A percentile compares a stretch with the other conserved stretches of the same genome.
Evolutionary conservation across 2,329 filamentous ascomycete species (phyloP).

Genomic region (Endoconidiophora polonica): DNA sequence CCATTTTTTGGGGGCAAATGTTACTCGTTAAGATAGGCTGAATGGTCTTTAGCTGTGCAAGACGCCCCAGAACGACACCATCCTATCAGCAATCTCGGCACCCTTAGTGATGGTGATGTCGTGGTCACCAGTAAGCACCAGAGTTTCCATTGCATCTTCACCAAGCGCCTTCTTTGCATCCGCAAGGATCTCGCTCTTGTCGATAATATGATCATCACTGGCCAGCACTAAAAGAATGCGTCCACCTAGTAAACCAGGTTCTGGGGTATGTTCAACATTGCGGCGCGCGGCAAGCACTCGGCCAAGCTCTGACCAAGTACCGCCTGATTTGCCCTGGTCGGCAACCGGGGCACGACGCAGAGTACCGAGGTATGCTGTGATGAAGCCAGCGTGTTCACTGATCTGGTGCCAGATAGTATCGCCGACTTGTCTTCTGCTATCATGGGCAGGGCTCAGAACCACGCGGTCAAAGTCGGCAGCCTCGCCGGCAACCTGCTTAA

Average conservation of each 20-base stretch:
- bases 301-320: slow-evolving; percentile 43
- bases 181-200: slow-evolving; percentile 44
- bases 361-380: slow-evolving; percentile 52
- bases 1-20: not conserved
- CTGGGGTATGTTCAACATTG: slow-evolving; percentile 10
- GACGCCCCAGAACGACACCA: slow-evolving; percentile 7
- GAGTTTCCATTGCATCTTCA: slow-evolving; percentile 36
- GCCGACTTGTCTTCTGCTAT: slow-evolving; percentile 36
- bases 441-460: slow-evolving; percentile 33
- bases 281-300: slow-evolving; percentile 28
- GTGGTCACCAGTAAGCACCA: slow-evolving; percentile 46
- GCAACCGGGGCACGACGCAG: slow-evolving; percentile 56
- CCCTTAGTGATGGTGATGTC: slow-evolving; percentile 50
- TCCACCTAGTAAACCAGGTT: slow-evolving; percentile 22
- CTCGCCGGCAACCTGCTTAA: slow-evolving; percentile 19
- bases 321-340: slow-evolving; percentile 32
- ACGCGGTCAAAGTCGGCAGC: slow-evolving; percentile 26
- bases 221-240: slow-evolving; percentile 52
- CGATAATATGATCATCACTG: slow-evolving; percentile 47
- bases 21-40: not conserved
- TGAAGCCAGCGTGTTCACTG: slow-evolving; percentile 46
- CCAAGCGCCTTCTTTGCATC: slow-evolving; percentile 44
- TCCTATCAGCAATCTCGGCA: slow-evolving; percentile 34
- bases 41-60: not conserved
- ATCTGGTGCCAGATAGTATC: slow-evolving; percentile 56